Percentiles rank a stretch among this genome's conserved stretches.
Conservation (phyloP, 805 yeast species). For the Ogataea glucozyma region DNA sequence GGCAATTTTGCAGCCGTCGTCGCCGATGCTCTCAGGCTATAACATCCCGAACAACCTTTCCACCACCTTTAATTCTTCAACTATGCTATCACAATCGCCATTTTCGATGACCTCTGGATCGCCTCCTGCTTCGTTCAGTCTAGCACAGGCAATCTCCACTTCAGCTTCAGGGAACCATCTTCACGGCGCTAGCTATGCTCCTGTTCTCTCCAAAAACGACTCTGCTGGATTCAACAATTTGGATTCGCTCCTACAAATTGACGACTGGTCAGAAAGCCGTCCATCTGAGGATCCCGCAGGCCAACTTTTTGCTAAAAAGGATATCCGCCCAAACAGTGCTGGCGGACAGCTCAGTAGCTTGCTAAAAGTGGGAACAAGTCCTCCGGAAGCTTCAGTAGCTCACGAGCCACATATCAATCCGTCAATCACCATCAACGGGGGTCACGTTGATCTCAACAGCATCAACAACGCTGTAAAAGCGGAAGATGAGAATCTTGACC, state of each 20-base stretch:
- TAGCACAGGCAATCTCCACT: constrained; percentile 14
- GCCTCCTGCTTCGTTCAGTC: constrained; percentile 25
- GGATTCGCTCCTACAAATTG: constrained; percentile 24
- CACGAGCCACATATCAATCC: constrained; percentile 1
- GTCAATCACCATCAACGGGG: constrained; percentile 9
- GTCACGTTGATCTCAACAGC: not conserved
- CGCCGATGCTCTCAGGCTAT: constrained; percentile 44
- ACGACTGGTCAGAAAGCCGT: constrained; percentile 6
- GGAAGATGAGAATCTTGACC: not conserved
- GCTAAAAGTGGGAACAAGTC: constrained; percentile 10
- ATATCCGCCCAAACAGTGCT: constrained; percentile 10
- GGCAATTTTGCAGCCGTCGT: constrained; percentile 51
- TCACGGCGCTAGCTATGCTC: no score
- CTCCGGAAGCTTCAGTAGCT: no score
- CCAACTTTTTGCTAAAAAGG: constrained; percentile 18
- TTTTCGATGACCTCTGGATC: constrained; percentile 35
- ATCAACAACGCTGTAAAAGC: not conserved
- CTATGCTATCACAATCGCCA: constrained; percentile 39
- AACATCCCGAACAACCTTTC: constrained; percentile 34
- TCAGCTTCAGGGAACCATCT: not conserved
- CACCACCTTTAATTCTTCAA: constrained; percentile 33
- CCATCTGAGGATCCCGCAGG: not conserved
- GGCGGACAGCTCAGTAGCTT: constrained; percentile 20
- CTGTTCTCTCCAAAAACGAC: constrained; percentile 13
- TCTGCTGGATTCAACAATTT: constrained; percentile 25